Percentiles rank a stretch among this genome's conserved stretches.
These are phyloP conservation scores for Sphaerobolus stellatus DNA, from an alignment of 1,284 basidiomycete species.

Conservation along the genomic window DNA sequence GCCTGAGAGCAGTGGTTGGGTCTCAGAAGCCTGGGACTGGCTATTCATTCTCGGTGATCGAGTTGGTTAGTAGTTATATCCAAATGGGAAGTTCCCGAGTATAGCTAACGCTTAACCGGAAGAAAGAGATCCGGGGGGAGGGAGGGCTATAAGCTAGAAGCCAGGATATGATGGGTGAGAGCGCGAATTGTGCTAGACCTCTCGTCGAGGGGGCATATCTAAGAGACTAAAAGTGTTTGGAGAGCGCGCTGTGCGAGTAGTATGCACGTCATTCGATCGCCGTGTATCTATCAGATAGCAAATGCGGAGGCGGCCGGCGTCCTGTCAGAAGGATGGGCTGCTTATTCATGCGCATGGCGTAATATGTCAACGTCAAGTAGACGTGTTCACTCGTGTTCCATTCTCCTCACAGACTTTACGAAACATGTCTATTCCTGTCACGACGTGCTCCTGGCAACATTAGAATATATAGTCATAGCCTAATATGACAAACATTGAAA, in stretches of 20 bases:
- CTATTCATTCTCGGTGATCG: neutral
- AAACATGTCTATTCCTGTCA: too few relatives aligned
- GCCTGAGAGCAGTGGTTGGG: neutral
- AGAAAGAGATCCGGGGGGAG: neutral
- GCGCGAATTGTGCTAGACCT: neutral
- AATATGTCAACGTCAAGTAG: too few relatives aligned
- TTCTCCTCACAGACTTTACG: too few relatives aligned
- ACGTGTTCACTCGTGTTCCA: too few relatives aligned
- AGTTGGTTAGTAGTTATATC: neutral
- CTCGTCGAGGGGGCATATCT: conserved; percentile 4
- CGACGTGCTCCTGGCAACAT: too few relatives aligned
- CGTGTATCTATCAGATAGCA: too few relatives aligned
- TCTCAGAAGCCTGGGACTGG: conserved; percentile 8
- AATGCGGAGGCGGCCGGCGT: too few relatives aligned
- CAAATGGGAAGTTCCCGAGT: neutral
- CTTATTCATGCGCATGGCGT: too few relatives aligned
- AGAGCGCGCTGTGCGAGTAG: neutral
- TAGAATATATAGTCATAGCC: neutral
- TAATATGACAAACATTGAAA: neutral
- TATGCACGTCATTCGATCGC: neutral
- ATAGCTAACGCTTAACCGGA: neutral
- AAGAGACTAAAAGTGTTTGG: neutral
- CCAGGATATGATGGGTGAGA: neutral
- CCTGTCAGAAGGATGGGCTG: too few relatives aligned
- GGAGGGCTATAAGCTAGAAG: neutral